Evolutionary conservation across 345 rosid species (phyloP), one percentile per base, ranked within the genome.

Genomic region (Draba incana): DNA sequence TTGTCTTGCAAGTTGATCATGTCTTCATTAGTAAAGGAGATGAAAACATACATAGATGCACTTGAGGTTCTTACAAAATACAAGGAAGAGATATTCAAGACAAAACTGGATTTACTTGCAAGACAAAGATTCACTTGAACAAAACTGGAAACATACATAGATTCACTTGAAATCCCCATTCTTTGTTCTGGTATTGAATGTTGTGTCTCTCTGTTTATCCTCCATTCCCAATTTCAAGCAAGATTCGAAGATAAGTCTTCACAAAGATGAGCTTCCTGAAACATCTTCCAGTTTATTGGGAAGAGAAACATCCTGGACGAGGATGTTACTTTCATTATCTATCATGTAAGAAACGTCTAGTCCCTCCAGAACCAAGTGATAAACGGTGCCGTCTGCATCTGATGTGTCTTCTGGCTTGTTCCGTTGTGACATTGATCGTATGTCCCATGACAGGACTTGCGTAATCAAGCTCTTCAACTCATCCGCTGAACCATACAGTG

Each of bases 391-490:
- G 33, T 70, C 43, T 8, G 53, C 74, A 0, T 44, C 62, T 16
- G 76, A 57, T 38, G 70, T 33, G 68, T 50, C 72, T 80, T 68
- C 54, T 72, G 86, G 90, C 74, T 73, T 80, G 66, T 78, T 85
- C 55, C 86, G 75, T 63, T 90, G 98, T 10, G 94, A 93, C 61
- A 85, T 70, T 56, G 98, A 90, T 64, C 94, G 87, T 61, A 93
- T 90, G 81, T 93, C 98, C 98, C 98, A 93, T 12, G 92, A 83
- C 57, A 93, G 89, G 16, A 87, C 94, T 76, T 87, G 90, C 37
- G 75, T 61, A 49, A 93, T 79, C 82, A 93, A 77, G 77, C 69
- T 73, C 72, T 81, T 83, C 3, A 90, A 61, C 77, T 90, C 97
- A 35, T 81, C 80, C 8, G 81, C 70, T 25, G 98, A 93, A 49